phyloP scores from a whole-genome alignment of 768 basidiomycete genomes.

The Termitomyces sp. region DNA sequence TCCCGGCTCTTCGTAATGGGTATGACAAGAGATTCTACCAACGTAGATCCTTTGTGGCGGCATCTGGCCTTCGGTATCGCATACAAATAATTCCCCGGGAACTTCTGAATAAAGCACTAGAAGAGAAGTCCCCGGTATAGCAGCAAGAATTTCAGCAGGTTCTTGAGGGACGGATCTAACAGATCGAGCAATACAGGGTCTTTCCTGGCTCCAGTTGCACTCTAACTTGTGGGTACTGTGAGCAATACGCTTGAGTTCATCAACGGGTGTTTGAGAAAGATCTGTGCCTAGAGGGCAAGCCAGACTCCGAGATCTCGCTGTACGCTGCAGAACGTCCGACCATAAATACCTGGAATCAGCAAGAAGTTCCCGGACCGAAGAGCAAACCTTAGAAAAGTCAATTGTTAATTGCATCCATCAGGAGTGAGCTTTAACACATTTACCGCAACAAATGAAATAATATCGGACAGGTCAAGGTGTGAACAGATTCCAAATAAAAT shows the following conservation, averaged over 20 bases:
- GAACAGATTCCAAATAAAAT: not conserved
- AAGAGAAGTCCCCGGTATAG: not conserved
- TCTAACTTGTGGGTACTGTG: not conserved
- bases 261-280: not conserved
- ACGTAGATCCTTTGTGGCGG: too few species aligned
- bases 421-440: not conserved
- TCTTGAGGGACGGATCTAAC: not conserved
- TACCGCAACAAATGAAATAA: constrained; percentile 2
- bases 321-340: not conserved
- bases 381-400: constrained; percentile 3
- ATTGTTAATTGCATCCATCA: not conserved
- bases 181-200: not conserved
- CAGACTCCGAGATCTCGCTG: not conserved
- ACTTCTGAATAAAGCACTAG: not conserved
- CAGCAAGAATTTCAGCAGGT: not conserved
- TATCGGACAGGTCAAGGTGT: constrained; percentile 4
- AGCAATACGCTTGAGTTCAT: not conserved
- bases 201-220: not conserved
- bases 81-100: too few species aligned
- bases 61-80: too few species aligned
- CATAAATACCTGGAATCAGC: not conserved
- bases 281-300: not conserved
- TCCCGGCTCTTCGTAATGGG: too few species aligned
- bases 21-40: too few species aligned
- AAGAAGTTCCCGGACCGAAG: constrained; percentile 6